Evolutionary conservation across 768 basidiomycete species (phyloP).

Genomic region (Fomitopsis serialis): DNA sequence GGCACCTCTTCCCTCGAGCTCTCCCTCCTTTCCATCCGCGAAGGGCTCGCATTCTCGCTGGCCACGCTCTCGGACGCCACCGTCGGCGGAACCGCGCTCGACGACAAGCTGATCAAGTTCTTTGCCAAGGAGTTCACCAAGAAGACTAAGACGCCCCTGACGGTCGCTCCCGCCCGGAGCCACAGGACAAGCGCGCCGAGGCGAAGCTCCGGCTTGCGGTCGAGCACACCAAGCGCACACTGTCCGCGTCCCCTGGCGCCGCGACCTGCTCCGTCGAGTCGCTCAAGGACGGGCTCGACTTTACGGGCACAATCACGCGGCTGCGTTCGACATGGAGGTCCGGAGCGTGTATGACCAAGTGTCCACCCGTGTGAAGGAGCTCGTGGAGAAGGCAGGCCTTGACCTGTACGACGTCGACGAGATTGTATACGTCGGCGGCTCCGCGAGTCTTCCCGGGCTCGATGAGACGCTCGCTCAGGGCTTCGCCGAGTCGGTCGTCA

Average conservation of each 20-base stretch:
- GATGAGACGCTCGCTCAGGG: slow-evolving; percentile 52
- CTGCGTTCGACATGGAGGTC: slow-evolving; percentile 40
- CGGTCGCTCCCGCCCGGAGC: slow-evolving; percentile 53
- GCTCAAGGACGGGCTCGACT: slow-evolving; percentile 90
- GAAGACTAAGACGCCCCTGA: slow-evolving; percentile 78
- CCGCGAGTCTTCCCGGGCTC: slow-evolving; percentile 68
- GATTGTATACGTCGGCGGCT: slow-evolving; percentile 76
- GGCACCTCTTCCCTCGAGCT: slow-evolving; percentile 70
- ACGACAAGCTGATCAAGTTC: slow-evolving; percentile 80
- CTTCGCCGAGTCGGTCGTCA: slow-evolving; percentile 56
- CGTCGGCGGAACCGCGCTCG: slow-evolving; percentile 68
- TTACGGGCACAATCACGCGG: slow-evolving; percentile 63
- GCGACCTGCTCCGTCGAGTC: slow-evolving; percentile 92
- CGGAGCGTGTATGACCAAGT: slow-evolving; percentile 56
- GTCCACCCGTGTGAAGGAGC: slow-evolving; percentile 40
- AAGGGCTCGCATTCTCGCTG: slow-evolving; percentile 67
- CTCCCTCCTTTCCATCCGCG: slow-evolving; percentile 65
- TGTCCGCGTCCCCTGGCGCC: slow-evolving; percentile 81
- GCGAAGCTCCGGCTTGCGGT: slow-evolving; percentile 92
- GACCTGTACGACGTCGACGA: slow-evolving; percentile 72
- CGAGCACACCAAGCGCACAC: slow-evolving; percentile 91
- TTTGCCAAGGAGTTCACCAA: slow-evolving; percentile 96
- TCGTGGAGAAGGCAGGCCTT: slow-evolving; percentile 46
- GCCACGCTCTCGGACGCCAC: slow-evolving; percentile 40
- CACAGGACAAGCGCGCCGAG: slow-evolving; percentile 75